These are phyloP conservation scores for Hanseniaspora mollemarum DNA, from an alignment of 805 yeast genomes.

Conservation along the genomic window DNA sequence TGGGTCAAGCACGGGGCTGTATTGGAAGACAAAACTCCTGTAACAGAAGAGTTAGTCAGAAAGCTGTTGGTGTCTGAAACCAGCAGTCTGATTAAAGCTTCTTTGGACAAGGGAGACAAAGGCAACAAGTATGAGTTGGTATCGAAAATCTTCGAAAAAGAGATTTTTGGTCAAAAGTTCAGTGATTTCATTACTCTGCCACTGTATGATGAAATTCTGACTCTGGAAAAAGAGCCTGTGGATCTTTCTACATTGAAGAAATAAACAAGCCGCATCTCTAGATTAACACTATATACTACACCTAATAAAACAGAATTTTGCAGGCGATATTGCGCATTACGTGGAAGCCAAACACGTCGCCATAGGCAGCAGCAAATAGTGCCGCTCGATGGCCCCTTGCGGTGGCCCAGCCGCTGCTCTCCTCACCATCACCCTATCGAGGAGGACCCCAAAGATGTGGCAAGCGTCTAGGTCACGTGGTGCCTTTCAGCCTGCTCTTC, in stretches of 20 bases:
- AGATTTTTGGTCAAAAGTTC: slow-evolving; percentile 58
- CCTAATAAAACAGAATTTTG: too few species aligned
- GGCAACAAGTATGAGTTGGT: slow-evolving; percentile 61
- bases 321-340: too few species aligned
- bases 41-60: slow-evolving; percentile 50
- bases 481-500: too few species aligned
- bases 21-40: slow-evolving; percentile 41
- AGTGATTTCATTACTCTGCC: slow-evolving; percentile 68
- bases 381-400: too few species aligned
- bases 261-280: background rate
- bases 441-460: too few species aligned
- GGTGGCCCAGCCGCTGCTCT: too few species aligned
- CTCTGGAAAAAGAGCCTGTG: slow-evolving; percentile 26
- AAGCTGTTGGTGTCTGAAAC: slow-evolving; percentile 52
- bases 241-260: slow-evolving; percentile 19
- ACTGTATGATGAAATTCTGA: slow-evolving; percentile 52
- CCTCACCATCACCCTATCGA: too few species aligned
- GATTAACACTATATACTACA: too few species aligned
- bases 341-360: too few species aligned
- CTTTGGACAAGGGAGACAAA: slow-evolving; percentile 33
- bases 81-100: slow-evolving; percentile 34
- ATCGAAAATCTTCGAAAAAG: slow-evolving; percentile 59
- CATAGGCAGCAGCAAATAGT: too few species aligned
- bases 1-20: slow-evolving; percentile 67
- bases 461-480: too few species aligned